A percentile compares a stretch with the other conserved stretches of the same genome.
These are phyloP conservation scores for Saturnispora bothae DNA, from an alignment of 805 yeast species.

Conservation along the genomic window DNA sequence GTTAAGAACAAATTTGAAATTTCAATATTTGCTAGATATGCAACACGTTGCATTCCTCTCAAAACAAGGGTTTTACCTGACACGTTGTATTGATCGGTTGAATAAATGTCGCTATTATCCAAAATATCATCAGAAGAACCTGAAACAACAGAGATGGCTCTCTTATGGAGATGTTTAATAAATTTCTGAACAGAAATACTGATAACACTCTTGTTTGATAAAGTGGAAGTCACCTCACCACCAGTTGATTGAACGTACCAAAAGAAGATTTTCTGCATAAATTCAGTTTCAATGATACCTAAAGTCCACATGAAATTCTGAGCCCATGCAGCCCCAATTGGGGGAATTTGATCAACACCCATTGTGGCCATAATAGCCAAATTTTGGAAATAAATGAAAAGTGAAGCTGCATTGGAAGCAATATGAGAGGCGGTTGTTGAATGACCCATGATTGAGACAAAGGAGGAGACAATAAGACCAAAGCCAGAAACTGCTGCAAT, in stretches of 20 bases:
- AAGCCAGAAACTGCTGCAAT: constrained; percentile 84
- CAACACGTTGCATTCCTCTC: constrained; percentile 88
- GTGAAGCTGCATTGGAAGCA: constrained; percentile 89
- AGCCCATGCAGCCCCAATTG: constrained; percentile 96
- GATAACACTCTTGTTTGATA: constrained; percentile 50
- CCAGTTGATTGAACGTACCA: constrained; percentile 97
- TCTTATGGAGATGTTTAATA: constrained; percentile 21
- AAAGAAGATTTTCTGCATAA: constrained; percentile 74
- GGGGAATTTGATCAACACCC: constrained; percentile 89
- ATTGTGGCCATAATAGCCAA: constrained; percentile 89
- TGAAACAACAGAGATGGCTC: constrained; percentile 31
- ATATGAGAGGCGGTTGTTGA: constrained; percentile 92
- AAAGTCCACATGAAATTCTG: constrained; percentile 95
- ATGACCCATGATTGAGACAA: constrained; percentile 79
- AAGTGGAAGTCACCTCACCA: constrained; percentile 70
- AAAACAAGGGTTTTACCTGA: constrained; percentile 66
- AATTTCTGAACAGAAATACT: constrained; percentile 79
- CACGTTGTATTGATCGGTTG: constrained; percentile 59
- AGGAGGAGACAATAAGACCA: constrained; percentile 80
- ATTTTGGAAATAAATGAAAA: constrained; percentile 89
- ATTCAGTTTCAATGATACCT: constrained; percentile 70
- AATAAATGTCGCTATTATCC: constrained; percentile 43
- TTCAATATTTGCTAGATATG: constrained; percentile 77
- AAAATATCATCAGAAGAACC: constrained; percentile 35
- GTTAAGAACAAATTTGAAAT: constrained; percentile 80